Conservation (phyloP, 176 grass and related monocot genomes). For the Triticum urartu region DNA sequence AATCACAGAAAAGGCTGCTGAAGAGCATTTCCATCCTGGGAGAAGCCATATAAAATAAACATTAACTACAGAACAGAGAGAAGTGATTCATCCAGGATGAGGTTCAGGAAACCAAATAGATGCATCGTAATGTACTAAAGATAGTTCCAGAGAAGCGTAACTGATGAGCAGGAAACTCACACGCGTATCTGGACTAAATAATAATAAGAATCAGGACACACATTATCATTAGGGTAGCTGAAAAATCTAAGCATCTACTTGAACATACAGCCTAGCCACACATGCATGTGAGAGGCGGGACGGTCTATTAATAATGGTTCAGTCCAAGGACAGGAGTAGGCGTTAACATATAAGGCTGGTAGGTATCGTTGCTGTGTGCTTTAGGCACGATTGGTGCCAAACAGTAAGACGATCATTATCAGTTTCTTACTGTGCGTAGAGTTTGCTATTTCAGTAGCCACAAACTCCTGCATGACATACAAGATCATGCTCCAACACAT, state of each 20-base stretch:
- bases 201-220: neutral
- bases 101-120: neutral
- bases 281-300: neutral
- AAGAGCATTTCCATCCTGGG: constrained; percentile 73
- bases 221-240: neutral
- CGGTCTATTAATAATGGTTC: neutral
- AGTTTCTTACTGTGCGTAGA: neutral
- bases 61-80: neutral
- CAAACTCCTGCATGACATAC: neutral
- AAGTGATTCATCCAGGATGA: neutral
- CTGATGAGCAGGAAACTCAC: neutral
- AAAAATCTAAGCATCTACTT: neutral
- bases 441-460: neutral
- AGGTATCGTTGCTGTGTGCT: neutral
- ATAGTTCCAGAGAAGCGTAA: neutral
- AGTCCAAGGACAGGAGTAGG: neutral
- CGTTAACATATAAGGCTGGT: neutral
- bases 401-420: neutral
- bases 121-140: neutral
- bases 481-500: neutral
- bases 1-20: constrained; percentile 44
- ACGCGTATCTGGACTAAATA: neutral
- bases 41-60: constrained; percentile 13
- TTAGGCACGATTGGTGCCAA: no score
- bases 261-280: neutral